Base-by-base conservation (phyloP, 805 yeast genomes). In the Lipomyces spencermartinsiae region DNA sequence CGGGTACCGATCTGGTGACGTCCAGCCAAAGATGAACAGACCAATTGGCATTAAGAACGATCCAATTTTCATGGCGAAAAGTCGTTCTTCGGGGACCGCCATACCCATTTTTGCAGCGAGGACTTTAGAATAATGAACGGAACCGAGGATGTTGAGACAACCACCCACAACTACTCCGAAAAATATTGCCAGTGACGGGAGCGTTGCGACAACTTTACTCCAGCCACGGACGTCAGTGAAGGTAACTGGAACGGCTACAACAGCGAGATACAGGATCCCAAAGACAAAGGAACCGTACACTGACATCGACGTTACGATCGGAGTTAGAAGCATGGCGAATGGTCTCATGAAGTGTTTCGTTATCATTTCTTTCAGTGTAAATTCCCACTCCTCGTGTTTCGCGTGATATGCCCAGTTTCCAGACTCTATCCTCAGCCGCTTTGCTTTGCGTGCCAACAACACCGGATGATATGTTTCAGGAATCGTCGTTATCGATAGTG, bases 321-420 rank as follows among this genome's bases (percentile, higher is more conserved):
- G 85, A n/a, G 84, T 83, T 25, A 86, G 78, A 19, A 87, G 87
- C 80, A 94, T 91, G 73, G 86, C 87, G 70, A 94, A 80, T 1
- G 98, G 98, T 74, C 97, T 85, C 73, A 86, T 79, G 65, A 93
- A 83, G 81, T 93, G 91, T 31, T 91, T 85, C 67, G 86, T 84
- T 67, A 92, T 73, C 78, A 93, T 82, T 77, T 93, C 97, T 43
- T 80, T 81, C 59, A 91, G 77, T 1, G 90, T 80, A 77, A 92
- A 78, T 60, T 92, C 92, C 76, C 86, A 87, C 37, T 94, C 95
- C 77, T 93, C 98, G 77, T 91, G 96, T 79, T 91, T 96, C 29
- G 98, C 91, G 92, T 92, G 92, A 71, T 91, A 91, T 74, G 90
- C 90, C 68, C 83, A 83, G 77, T 93, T 90, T 58, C 95, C 93